Evolutionary conservation across 2,329 filamentous ascomycete species (phyloP).

Genomic region (Beauveria brongniartii): DNA sequence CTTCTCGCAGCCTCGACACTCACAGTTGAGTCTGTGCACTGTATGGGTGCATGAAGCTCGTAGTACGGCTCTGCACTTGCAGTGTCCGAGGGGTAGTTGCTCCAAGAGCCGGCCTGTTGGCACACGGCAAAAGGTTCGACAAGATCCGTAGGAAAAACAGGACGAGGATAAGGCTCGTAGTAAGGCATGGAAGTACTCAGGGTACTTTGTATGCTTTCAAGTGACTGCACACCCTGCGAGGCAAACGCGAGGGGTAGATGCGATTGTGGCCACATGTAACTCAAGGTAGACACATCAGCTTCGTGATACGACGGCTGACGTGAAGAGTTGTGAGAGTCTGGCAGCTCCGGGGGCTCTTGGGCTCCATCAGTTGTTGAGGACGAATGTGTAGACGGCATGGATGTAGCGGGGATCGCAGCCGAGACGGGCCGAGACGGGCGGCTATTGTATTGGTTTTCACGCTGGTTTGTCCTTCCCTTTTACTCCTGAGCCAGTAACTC

Average conservation of each 20-base stretch:
- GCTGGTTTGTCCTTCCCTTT: neutral
- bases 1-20: neutral
- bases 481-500: neutral
- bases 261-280: neutral
- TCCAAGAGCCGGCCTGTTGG: neutral
- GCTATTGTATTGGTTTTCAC: neutral
- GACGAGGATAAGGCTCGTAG: neutral
- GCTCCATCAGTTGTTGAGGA: neutral
- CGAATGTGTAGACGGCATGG: slow-evolving; percentile 6
- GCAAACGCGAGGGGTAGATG: neutral
- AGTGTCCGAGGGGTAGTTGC: neutral
- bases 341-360: neutral
- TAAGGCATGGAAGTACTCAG: neutral
- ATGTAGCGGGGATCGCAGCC: neutral
- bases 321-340: slow-evolving; percentile 1
- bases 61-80: neutral
- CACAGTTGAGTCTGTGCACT: neutral
- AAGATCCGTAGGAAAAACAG: neutral
- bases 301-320: slow-evolving; percentile 7
- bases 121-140: neutral
- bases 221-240: neutral
- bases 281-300: neutral
- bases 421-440: neutral
- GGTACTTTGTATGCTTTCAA: neutral
- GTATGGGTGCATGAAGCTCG: neutral